Percentiles rank a stretch among this genome's conserved stretches.
Conservation (phyloP, 148 eudicot genomes). For the Cornus controversa region DNA sequence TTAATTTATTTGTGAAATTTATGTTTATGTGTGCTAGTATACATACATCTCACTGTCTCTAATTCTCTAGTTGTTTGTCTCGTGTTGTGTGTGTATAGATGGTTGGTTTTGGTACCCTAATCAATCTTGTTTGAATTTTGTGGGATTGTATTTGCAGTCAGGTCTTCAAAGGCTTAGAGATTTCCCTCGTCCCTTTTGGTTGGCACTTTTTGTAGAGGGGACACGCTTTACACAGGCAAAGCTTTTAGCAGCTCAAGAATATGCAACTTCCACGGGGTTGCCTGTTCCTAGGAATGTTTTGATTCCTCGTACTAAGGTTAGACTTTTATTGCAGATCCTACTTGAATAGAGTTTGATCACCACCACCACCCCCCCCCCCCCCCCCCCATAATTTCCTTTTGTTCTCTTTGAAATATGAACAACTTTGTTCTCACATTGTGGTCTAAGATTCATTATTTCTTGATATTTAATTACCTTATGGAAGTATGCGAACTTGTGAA, state of each 20-base stretch:
- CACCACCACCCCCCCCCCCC: too few relatives aligned
- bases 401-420: not conserved
- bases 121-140: conserved; percentile 20
- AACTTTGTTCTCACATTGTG: not conserved
- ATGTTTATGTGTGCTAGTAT: not conserved
- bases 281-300: conserved; percentile 86
- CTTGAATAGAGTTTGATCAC: not conserved
- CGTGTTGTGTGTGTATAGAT: not conserved
- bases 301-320: conserved; percentile 93
- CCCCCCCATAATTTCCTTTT: not conserved
- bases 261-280: conserved; percentile 75
- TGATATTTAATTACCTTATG: not conserved
- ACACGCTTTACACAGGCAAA: conserved; percentile 90
- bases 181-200: conserved; percentile 89
- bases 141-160: conserved; percentile 41
- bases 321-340: not conserved
- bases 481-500: not conserved
- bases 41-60: not conserved
- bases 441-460: not conserved
- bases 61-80: not conserved
- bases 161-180: conserved; percentile 76
- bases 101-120: conserved; percentile 2
- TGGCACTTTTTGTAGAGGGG: conserved; percentile 97
- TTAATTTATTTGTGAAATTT: not conserved
- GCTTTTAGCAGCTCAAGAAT: conserved; percentile 94